Evolutionary conservation across 2,329 filamentous ascomycete genomes (phyloP).

Genomic region (Aspergillus sp.): DNA sequence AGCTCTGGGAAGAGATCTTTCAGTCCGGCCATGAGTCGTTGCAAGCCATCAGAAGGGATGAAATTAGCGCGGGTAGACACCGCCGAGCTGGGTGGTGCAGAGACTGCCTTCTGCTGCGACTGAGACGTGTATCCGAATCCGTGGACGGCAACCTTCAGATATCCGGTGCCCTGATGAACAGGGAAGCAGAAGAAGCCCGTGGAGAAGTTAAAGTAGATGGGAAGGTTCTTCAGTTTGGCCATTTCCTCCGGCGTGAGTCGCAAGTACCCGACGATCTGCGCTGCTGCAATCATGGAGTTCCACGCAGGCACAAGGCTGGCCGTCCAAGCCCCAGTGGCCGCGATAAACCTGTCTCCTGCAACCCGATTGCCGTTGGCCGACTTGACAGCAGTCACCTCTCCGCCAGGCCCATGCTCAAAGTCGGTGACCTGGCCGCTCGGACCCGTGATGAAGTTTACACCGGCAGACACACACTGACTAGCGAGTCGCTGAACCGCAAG

Average conservation of each 20-base stretch:
- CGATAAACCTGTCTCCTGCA: conserved; percentile 65
- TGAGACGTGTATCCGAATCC: conserved; percentile 57
- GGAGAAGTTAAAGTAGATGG: conserved; percentile 52
- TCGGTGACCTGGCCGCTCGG: conserved; percentile 29
- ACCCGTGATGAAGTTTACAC: conserved; percentile 25
- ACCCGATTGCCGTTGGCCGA: conserved; percentile 49
- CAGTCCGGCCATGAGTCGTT: conserved; percentile 57
- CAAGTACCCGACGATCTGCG: conserved; percentile 73
- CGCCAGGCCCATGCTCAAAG: conserved; percentile 29
- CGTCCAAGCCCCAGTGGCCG: conserved; percentile 84
- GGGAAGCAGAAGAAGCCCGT: conserved; percentile 51
- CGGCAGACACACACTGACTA: conserved; percentile 21
- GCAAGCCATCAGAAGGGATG: conserved; percentile 51
- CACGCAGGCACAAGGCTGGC: conserved; percentile 69
- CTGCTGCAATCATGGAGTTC: conserved; percentile 71
- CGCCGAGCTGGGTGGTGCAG: conserved; percentile 17
- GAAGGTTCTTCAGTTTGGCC: conserved; percentile 58
- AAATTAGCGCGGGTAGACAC: conserved; percentile 26
- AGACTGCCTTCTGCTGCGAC: conserved; percentile 14
- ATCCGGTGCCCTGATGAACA: conserved; percentile 24
- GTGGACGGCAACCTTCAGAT: conserved; percentile 64
- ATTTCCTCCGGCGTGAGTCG: conserved; percentile 68
- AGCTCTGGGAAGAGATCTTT: conserved; percentile 58
- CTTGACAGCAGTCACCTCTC: conserved; percentile 55
- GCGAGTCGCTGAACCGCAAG: conserved; percentile 18